Evolutionary conservation across 768 basidiomycete genomes (phyloP), one percentile per base, ranked within the genome.

Genomic region (Polyporus arcularius): DNA sequence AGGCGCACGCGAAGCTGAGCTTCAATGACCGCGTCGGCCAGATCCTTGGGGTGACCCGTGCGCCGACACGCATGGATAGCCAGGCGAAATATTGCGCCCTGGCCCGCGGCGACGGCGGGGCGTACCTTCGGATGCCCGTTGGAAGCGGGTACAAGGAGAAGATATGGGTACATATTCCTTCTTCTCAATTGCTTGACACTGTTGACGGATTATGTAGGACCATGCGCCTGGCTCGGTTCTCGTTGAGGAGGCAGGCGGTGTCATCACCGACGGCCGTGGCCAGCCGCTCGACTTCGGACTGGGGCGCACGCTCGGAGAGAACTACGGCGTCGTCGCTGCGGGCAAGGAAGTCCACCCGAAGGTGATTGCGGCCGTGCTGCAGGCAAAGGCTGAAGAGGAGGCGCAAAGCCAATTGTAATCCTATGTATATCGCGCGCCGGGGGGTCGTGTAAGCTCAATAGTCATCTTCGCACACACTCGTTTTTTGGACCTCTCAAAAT

Each of bases 11-110:
- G 1, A 90, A 94, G n/a, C 92, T 95, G 61, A 86, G 2, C 51
- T 89, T 94, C 73, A 94, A 90, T 69, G 84, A 85, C 38, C 81
- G 80, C 21, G 88, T 98, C 39, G 86, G 90, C 0, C 68, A 81
- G 35, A 66, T 87, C 4, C 78, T 98, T 28, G 82, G 82, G 2
- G 82, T 97, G 56, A 85, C 85, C 16, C 76, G 82, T 2, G 71
- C 81, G 0, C 87, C 91, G 9, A 79, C 86, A 15, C 81, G 93
- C 18, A 97, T 98, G 95, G 96, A 98, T 72, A 92, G 90, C 71
- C 96, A 98, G 73, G 94, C 95, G 1, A 99, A 98, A 75, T 98
- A 98, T 66, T 85, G 89, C 32, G 87, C 88, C 68, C 83, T 98
- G 14, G 86, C 87, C 4, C 78, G 96, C 43, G 94, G 96, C 0